Evolutionary conservation across 208 protist genomes (phyloP).

Genomic region (Wallacemonas sp.): DNA sequence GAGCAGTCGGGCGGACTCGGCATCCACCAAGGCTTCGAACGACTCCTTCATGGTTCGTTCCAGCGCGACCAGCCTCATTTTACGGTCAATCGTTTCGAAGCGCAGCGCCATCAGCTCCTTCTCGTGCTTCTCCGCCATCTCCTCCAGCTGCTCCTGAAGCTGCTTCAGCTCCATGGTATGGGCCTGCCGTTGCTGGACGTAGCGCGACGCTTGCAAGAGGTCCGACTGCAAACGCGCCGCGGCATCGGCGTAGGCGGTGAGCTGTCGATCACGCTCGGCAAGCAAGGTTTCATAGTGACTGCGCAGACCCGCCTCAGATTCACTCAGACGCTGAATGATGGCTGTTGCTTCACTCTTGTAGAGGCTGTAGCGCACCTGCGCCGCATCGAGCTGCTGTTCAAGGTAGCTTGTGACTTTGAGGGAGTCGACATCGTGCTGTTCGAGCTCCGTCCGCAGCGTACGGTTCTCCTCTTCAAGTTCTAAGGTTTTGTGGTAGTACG

Average conservation of each 20-base stretch:
- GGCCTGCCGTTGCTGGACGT: conserved; percentile 64
- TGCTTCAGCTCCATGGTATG: conserved; percentile 63
- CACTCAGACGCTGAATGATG: conserved; percentile 28
- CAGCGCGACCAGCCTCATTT: conserved; percentile 75
- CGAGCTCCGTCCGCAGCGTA: conserved; percentile 43
- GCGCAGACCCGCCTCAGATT: conserved; percentile 32
- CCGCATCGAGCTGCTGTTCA: conserved; percentile 44
- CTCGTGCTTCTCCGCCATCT: conserved; percentile 54
- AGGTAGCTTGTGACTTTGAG: conserved; percentile 54
- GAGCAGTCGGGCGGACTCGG: conserved; percentile 40
- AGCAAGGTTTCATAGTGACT: conserved; percentile 51
- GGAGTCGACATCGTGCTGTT: conserved; percentile 53
- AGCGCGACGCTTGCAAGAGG: conserved; percentile 48
- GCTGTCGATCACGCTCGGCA: conserved; percentile 62
- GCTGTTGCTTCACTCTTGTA: conserved; percentile 43
- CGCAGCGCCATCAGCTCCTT: conserved; percentile 64
- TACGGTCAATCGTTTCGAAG: conserved; percentile 82
- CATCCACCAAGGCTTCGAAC: conserved; percentile 57
- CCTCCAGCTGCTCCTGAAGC: conserved; percentile 62
- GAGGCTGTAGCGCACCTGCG: conserved; percentile 21
- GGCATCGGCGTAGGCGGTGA: conserved; percentile 49
- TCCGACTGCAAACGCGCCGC: conserved; percentile 62
- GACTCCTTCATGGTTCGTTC: conserved; percentile 70
- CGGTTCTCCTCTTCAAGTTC: conserved; percentile 44
- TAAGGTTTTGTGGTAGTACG: conserved; percentile 45